Conservation (phyloP, 2,329 filamentous ascomycete species). For the Teratosphaeria gauchensis region DNA sequence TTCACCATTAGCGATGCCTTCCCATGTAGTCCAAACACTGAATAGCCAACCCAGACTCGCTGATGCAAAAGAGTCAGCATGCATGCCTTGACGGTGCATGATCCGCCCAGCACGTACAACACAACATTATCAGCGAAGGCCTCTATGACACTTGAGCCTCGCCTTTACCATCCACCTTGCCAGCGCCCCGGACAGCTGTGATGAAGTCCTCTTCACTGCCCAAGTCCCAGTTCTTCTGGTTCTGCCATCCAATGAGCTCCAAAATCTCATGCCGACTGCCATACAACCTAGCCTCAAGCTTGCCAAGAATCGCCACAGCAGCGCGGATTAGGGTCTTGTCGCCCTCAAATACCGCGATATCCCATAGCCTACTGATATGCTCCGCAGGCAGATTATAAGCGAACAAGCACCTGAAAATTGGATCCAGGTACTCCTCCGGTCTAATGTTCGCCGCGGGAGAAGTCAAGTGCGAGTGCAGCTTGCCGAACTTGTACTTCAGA, state of each 20-base stretch:
- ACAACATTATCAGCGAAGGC: neutral
- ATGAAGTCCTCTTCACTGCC: conserved; percentile 34
- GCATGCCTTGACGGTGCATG: neutral
- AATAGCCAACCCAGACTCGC: neutral
- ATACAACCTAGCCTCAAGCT: conserved; percentile 43
- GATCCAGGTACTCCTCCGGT: conserved; percentile 28
- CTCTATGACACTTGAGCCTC: conserved; percentile 1
- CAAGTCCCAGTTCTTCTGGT: conserved; percentile 21
- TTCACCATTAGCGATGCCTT: neutral
- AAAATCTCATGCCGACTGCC: conserved; percentile 35
- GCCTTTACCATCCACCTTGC: conserved; percentile 22
- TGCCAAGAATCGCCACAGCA: conserved; percentile 55
- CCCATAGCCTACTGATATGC: conserved; percentile 60
- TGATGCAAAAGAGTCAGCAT: neutral
- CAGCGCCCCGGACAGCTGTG: conserved; percentile 26
- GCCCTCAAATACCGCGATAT: conserved; percentile 74
- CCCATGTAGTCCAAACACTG: neutral
- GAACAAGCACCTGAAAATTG: conserved; percentile 24
- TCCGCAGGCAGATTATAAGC: conserved; percentile 28
- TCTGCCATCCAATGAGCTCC: conserved; percentile 33
- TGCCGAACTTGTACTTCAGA: conserved; percentile 53
- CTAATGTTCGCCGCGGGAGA: conserved; percentile 24
- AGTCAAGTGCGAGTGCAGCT: conserved; percentile 56
- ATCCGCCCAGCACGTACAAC: neutral
- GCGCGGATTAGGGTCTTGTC: conserved; percentile 63